Evolutionary conservation across 495 filamentous ascomycete species (phyloP).

Genomic region (Aspergillus panamensis): DNA sequence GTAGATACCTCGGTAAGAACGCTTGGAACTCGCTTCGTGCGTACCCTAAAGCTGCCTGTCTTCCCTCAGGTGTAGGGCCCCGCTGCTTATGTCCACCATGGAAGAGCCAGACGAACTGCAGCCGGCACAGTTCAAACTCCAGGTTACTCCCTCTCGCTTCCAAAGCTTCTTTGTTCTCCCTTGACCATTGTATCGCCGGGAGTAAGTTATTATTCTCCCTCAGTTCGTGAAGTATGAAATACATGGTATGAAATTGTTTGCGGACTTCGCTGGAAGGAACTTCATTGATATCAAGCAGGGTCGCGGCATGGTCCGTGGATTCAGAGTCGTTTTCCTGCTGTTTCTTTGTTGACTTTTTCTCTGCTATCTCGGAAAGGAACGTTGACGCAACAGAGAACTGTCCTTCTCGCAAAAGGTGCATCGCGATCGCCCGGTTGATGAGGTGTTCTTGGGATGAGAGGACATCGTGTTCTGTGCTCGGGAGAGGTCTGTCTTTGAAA

Average conservation of each 20-base stretch:
- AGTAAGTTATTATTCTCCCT: conserved; percentile 63
- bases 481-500: conserved; percentile 73
- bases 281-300: conserved; percentile 48
- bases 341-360: conserved; percentile 28
- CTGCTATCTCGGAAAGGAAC: conserved; percentile 63
- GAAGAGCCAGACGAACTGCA: conserved; percentile 86
- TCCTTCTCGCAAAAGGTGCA: conserved; percentile 94
- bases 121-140: conserved; percentile 85
- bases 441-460: conserved; percentile 69
- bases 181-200: conserved; percentile 85
- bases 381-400: conserved; percentile 83
- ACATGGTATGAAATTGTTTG: conserved; percentile 81
- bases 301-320: conserved; percentile 20
- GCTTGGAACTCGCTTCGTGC: conserved; percentile 60
- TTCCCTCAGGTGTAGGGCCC: conserved; percentile 31
- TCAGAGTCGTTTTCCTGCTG: conserved; percentile 13
- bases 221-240: conserved; percentile 77
- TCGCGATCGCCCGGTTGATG: conserved; percentile 88
- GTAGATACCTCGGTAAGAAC: conserved; percentile 66
- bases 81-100: conserved; percentile 38
- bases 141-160: conserved; percentile 85
- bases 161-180: conserved; percentile 61
- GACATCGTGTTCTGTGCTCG: conserved; percentile 74
- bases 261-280: conserved; percentile 67
- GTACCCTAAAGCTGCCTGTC: conserved; percentile 65